Conservation (phyloP, 495 filamentous ascomycete species). For the Neurospora sp. region DNA sequence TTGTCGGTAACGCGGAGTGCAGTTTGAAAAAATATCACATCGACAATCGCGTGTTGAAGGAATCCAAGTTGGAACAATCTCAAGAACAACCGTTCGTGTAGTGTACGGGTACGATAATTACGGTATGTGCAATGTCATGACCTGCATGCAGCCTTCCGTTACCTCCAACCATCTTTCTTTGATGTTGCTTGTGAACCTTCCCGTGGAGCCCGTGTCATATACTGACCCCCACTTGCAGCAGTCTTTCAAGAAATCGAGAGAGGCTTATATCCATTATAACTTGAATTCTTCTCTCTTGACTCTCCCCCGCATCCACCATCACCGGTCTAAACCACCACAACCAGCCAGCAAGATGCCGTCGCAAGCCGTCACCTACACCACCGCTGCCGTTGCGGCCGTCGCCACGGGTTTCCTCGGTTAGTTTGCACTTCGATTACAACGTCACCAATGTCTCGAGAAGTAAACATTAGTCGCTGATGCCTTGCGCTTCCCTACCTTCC, state of each 20-base stretch:
- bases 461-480: slow-evolving; percentile 9
- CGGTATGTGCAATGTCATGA: neutral
- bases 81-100: neutral
- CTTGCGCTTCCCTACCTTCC: slow-evolving; percentile 22
- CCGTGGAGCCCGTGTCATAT: neutral
- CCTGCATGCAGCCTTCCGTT: neutral
- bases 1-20: slow-evolving; percentile 1
- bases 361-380: slow-evolving; percentile 60
- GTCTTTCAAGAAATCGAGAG: neutral
- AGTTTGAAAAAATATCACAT: neutral
- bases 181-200: neutral
- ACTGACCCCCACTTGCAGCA: neutral
- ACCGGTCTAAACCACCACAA: slow-evolving; percentile 1
- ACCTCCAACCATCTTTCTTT: neutral
- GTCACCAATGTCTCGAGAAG: slow-evolving; percentile 2
- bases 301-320: neutral
- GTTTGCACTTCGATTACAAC: slow-evolving; percentile 14
- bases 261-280: neutral
- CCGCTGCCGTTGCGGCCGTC: slow-evolving; percentile 61
- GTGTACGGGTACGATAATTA: neutral
- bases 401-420: slow-evolving; percentile 68
- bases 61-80: neutral
- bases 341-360: slow-evolving; percentile 33
- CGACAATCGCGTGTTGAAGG: neutral
- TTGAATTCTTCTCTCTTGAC: neutral